Evolutionary conservation across 306 rosid species (phyloP), one percentile per base, ranked within the genome.

Genomic region (Senna siamea): DNA sequence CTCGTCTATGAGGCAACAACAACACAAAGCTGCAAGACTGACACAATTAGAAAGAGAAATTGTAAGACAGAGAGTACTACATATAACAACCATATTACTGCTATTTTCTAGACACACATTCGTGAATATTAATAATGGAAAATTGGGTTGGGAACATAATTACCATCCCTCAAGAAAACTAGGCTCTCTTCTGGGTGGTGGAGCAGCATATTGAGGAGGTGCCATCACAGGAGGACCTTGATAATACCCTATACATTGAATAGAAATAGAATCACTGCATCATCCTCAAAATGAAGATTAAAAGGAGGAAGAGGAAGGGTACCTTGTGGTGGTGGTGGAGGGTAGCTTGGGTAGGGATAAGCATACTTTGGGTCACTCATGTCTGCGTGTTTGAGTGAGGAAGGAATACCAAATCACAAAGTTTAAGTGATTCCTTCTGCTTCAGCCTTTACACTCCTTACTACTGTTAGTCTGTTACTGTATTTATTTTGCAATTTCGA

Each of bases 181-280:
- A 40, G 86, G 22, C 1, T 84, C 72, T 73, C 90, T 86, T 66
- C 77, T 80, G 32, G 85, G 97, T 9, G 88, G 92, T 30, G 88
- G 80, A 81, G 93, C 87, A 80, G 85, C 89, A 79, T 87, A 86
- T 6, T 92, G 97, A 17, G 97, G 98, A 34, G 96, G 96, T 67
- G 96, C 97, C 96, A 85, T 67, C 55, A 93, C 96, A 1, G 98
- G 97, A 65, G 96, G 98, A 52, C 93, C 98, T 84, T 89, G 96
- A 79, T 93, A 93, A 66, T 93, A 89, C 64, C 97, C 98, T 89
- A 30, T 1, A 46, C 47, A 10, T 11, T 14, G 3, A 35, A 35
- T 23, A 62, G 46, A 41, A 35, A 35, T 23, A 62, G 44, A 41
- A 35, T 55, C 34, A 48, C 46, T 9, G 46, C 2, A 59, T 17